Base-by-base conservation (phyloP, 441 rosid genomes). In the Erodium texanum region DNA sequence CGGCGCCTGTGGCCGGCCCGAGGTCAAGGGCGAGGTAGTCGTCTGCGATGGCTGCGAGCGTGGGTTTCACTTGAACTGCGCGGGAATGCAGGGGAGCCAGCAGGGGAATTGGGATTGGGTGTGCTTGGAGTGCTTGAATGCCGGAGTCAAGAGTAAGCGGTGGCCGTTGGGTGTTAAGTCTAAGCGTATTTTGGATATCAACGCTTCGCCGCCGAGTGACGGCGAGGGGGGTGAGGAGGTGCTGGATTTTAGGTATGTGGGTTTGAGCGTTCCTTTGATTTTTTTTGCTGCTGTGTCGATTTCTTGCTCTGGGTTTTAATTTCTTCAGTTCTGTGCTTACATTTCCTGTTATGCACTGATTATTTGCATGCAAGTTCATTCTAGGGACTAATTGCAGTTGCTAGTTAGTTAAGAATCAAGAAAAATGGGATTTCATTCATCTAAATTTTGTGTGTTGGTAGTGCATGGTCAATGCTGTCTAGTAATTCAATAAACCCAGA, bases 31-130 rank as follows among this genome's bases (percentile, higher is more conserved):
- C 10, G 76, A 74, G 16, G 88, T 82, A 9, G 78, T 87, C 62
- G 90, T 92, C 22, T 92, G 97, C 83, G 97, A 92, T 74, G 92
- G 85, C 19, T 92, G 97, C 67, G 97, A 92, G 84, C 80, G 89
- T 12, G 92, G 89, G 32, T 89, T 84, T 66, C 96, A 92, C 74
- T 24, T 88, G 10, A 70, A 22, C 4, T 92, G 97, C 70, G 75
- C 85, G 0, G 89, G 82, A 66, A 73, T 82, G 71, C 45, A 68
- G 67, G 78, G 66, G 65, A 66, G 65, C 7, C 78, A 62, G 70
- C 68, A 76, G 69, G 36, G 73, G 72, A 71, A 68, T 64, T 63
- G 76, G 70, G 97, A 92, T 75, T 92, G 98, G 96, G 75, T 89
- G 59, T 92, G 98, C 65, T 73, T 65, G 54, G 85, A 85, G 75